Evolutionary conservation across 2,329 filamentous ascomycete species (phyloP).

Genomic region (Metarhizium robertsii): DNA sequence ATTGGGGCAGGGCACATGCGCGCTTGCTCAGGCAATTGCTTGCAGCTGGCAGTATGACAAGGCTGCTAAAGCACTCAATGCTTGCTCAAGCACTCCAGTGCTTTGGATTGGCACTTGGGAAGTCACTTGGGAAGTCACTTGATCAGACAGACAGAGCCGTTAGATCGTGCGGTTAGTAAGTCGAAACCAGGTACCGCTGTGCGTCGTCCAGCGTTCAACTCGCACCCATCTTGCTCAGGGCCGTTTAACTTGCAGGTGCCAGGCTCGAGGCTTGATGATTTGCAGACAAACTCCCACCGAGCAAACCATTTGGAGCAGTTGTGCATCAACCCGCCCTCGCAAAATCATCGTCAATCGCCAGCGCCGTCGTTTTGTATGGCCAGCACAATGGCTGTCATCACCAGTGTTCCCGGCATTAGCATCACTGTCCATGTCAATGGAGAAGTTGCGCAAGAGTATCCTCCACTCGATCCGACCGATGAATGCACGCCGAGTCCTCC

Average conservation of each 20-base stretch:
- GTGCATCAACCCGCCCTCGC: background rate
- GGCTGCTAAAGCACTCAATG: background rate
- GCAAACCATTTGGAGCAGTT: background rate
- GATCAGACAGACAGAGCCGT: too few relatives aligned
- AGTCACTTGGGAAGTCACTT: background rate
- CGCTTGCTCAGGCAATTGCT: background rate
- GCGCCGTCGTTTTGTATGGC: background rate
- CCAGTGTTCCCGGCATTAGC: conserved; percentile 8
- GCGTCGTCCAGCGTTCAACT: too few relatives aligned
- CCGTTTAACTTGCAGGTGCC: too few relatives aligned
- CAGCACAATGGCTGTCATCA: conserved; percentile 13
- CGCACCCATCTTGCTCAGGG: too few relatives aligned
- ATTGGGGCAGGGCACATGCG: too few relatives aligned
- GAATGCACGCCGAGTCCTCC: background rate
- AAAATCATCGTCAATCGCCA: background rate
- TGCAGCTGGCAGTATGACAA: background rate
- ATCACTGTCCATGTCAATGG: conserved; percentile 11
- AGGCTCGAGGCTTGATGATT: too few relatives aligned
- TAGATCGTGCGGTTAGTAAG: too few relatives aligned
- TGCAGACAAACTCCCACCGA: too few relatives aligned
- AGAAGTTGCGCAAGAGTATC: conserved; percentile 13
- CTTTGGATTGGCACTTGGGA: background rate
- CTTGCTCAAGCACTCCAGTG: too few relatives aligned
- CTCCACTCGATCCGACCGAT: background rate
- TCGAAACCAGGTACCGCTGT: too few relatives aligned